Evolutionary conservation across 768 basidiomycete species (phyloP), one percentile per base, ranked within the genome.

Genomic region (Suillus alpinus): DNA sequence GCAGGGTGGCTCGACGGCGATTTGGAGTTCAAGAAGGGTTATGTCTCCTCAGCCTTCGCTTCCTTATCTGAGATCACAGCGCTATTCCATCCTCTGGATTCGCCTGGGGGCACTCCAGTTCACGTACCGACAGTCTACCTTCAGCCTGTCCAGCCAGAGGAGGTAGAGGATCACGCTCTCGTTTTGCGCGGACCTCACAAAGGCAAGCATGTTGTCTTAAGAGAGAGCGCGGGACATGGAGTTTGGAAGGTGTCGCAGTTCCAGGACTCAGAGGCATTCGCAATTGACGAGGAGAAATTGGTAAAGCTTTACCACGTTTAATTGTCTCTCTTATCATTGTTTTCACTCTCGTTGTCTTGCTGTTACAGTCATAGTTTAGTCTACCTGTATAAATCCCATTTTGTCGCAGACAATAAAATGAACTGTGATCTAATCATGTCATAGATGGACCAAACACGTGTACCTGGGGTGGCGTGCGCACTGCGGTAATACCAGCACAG

Each of bases 161-260:
- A 65, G 13, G 74, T 71, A 46, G 79, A 77, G 8, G 81, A 86
- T 46, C 77, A 77, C 41, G 87, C 84, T 6, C 62, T 88, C 44
- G 76, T 80, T 23, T 70, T 86, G 57, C 75, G 76, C 6, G 86
- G 83, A 1, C 59, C 66, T 20, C 62, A 71, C 40, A 80, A 74
- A 63, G 83, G 82, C 18, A 69, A 68, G 23, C 71, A 78, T 58
- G 78, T 85, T 60, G 75, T 81, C 43, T 71, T 86, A 60, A 69
- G 79, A 39, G 76, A 81, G 59, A 64, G 66, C 34, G 66, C 76
- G 32, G 73, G 78, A 43, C 64, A 65, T 4, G 68, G 37, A 0
- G 40, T 67, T 39, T 73, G 72, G 72, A 56, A 58, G 14, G 73
- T 74, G 14, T 58, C 58, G 39, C 66, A 47, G 55, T 65, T 68